Evolutionary conservation across 345 rosid species (phyloP).

Genomic region (Linum lewisii): DNA sequence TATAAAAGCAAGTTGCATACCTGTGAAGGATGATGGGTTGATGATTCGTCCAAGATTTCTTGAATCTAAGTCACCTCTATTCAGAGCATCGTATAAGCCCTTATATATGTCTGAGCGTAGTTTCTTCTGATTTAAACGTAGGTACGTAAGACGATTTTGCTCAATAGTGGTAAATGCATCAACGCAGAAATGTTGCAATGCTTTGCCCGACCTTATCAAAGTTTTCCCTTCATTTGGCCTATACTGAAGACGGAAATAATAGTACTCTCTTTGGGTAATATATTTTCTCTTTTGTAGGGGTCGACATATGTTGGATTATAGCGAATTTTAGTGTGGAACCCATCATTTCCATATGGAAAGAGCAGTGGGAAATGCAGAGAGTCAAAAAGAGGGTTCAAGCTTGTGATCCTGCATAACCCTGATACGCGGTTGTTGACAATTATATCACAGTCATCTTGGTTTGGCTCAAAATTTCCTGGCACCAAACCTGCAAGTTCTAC

Average conservation of each 20-base stretch:
- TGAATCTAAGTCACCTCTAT: not conserved
- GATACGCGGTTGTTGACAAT: too few species aligned
- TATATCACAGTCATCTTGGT: not conserved
- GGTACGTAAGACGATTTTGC: not conserved
- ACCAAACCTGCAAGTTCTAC: not conserved
- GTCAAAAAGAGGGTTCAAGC: not conserved
- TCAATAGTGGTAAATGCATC: not conserved
- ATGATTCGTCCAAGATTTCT: not conserved
- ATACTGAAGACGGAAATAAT: not conserved
- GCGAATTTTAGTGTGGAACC: not conserved
- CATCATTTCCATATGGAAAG: not conserved
- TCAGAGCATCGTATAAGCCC: not conserved
- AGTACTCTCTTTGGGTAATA: not conserved
- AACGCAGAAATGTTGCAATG: not conserved
- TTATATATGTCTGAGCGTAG: not conserved
- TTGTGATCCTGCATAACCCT: not conserved
- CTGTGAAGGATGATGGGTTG: not conserved
- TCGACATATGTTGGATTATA: not conserved
- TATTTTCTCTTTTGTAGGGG: not conserved
- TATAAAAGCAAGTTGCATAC: too few species aligned
- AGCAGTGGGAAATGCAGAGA: not conserved
- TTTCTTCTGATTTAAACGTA: too few species aligned
- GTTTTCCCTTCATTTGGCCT: not conserved
- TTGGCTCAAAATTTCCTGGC: not conserved
- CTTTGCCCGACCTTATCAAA: not conserved